phyloP scores from a whole-genome alignment of 306 rosid species.

The Pterocarpus macrocarpus region DNA sequence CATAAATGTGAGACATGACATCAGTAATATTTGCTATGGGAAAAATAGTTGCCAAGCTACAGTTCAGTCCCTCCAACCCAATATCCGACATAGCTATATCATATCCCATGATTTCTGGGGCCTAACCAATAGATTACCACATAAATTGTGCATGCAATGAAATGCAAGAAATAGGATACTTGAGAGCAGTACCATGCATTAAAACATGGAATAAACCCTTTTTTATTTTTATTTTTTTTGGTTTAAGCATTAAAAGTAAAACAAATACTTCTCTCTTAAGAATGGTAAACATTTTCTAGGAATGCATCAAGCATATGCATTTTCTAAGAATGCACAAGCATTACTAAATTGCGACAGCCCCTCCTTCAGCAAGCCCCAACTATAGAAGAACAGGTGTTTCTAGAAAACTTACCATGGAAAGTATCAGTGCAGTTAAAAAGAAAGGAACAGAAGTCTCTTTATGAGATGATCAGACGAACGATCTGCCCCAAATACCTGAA shows the following conservation, averaged over 20 bases:
- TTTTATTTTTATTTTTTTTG: not conserved
- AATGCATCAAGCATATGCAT: not conserved
- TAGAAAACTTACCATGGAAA: conserved; percentile 48
- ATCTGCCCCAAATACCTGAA: conserved; percentile 78
- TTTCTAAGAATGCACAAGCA: not conserved
- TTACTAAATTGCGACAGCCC: not conserved
- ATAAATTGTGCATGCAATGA: conserved; percentile 27
- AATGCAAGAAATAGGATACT: conserved; percentile 16
- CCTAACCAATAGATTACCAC: conserved; percentile 1
- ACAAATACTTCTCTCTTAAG: conserved; percentile 3
- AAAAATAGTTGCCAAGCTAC: conserved; percentile 32
- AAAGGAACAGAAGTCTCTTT: conserved; percentile 35
- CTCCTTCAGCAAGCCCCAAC: not conserved
- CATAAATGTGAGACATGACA: not conserved
- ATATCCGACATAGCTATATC: not conserved
- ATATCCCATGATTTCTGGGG: conserved; percentile 4
- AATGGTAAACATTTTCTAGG: conserved; percentile 18
- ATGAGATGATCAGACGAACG: conserved; percentile 79
- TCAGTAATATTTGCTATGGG: not conserved
- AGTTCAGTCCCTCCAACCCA: conserved; percentile 10
- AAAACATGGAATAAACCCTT: not conserved
- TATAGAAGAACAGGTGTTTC: conserved; percentile 18
- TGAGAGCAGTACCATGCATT: not conserved
- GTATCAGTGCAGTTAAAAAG: conserved; percentile 11
- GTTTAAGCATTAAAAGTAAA: not conserved